These are phyloP conservation scores for Casuarina cunninghamiana DNA, from an alignment of 306 rosid species.

Conservation along the genomic window DNA sequence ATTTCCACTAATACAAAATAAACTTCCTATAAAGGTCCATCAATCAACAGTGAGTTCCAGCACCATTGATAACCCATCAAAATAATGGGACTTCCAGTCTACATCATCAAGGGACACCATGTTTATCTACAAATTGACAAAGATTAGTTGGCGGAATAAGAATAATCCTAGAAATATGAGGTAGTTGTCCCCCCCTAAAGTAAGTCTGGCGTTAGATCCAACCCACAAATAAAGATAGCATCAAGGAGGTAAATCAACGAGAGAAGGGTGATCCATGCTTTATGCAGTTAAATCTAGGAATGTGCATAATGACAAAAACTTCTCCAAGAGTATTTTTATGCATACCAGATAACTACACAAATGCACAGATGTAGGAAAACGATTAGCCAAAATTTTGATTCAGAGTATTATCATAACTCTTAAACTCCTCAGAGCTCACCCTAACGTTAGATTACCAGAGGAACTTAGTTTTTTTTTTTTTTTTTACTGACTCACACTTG, in stretches of 20 bases:
- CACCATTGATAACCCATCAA: neutral
- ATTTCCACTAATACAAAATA: neutral
- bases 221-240: neutral
- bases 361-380: neutral
- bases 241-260: neutral
- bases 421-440: neutral
- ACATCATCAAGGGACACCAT: neutral
- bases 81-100: neutral
- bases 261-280: neutral
- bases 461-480: neutral
- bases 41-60: neutral
- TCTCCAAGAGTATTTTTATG: neutral
- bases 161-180: neutral
- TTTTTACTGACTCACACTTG: neutral
- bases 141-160: neutral
- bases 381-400: neutral
- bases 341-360: neutral
- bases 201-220: neutral
- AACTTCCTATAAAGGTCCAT: neutral
- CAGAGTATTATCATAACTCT: neutral
- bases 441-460: neutral
- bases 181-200: neutral
- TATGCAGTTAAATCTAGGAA: neutral
- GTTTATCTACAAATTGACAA: neutral
- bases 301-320: neutral